phyloP scores from a whole-genome alignment of 1,284 basidiomycete genomes.

The Crepidotus sp. region DNA sequence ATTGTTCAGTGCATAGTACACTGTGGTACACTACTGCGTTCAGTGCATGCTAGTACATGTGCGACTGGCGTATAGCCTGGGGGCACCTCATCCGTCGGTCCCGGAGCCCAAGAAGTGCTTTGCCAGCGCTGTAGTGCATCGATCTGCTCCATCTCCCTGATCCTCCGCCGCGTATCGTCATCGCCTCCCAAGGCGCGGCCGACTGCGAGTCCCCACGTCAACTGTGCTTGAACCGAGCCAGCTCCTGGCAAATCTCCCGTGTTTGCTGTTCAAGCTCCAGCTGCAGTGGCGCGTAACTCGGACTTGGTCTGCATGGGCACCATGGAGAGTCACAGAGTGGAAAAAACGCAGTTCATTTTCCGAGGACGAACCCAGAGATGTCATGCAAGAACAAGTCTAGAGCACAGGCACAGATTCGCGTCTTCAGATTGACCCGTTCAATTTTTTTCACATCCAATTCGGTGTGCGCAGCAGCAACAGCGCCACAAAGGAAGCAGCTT shows the following conservation, averaged over 20 bases:
- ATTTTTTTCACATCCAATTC: too few relatives aligned
- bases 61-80: not conserved
- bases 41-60: too few relatives aligned
- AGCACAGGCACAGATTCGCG: too few relatives aligned
- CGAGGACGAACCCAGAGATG: not conserved
- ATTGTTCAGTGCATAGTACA: too few relatives aligned
- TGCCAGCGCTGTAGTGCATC: conserved; percentile 4
- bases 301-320: not conserved
- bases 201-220: not conserved
- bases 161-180: not conserved
- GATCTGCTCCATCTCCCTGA: conserved; percentile 8
- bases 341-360: not conserved
- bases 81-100: not conserved
- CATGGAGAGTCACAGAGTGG: not conserved
- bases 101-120: not conserved
- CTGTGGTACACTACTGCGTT: too few relatives aligned
- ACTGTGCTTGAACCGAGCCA: not conserved
- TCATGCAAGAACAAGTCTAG: too few relatives aligned
- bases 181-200: not conserved
- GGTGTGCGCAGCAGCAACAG: too few relatives aligned
- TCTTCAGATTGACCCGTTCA: not conserved
- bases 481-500: too few relatives aligned
- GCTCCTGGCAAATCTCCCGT: not conserved
- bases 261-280: not conserved
- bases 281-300: not conserved